Evolutionary conservation across 345 rosid species (phyloP).

Genomic region (Luvunga scandens): DNA sequence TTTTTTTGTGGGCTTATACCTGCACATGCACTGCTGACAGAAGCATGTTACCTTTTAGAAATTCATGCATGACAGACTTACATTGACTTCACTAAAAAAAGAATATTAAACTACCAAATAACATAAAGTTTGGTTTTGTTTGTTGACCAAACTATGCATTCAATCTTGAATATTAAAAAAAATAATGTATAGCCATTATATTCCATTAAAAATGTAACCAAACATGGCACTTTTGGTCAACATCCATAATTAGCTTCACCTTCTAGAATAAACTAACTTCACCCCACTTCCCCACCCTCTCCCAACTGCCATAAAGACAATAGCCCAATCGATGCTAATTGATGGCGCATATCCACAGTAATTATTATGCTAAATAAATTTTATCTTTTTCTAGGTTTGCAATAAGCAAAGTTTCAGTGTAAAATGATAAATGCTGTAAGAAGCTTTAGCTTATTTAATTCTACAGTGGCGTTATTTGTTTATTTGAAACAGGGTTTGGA

Average conservation of each 20-base stretch:
- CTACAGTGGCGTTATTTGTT: too few species aligned
- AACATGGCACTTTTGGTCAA: slow-evolving; percentile 33
- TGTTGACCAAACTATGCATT: slow-evolving; percentile 51
- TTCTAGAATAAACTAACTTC: slow-evolving; percentile 24
- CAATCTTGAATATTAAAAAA: slow-evolving; percentile 10
- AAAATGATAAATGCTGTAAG: neutral
- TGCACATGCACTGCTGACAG: slow-evolving; percentile 72
- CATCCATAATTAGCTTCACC: slow-evolving; percentile 42
- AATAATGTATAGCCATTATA: slow-evolving; percentile 14
- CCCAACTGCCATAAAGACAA: slow-evolving; percentile 40
- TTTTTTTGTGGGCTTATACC: slow-evolving; percentile 1
- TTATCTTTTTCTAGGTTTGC: neutral
- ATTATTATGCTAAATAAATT: neutral
- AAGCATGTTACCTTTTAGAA: slow-evolving; percentile 63
- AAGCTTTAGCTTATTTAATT: neutral
- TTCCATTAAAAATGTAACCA: slow-evolving; percentile 27
- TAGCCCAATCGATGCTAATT: slow-evolving; percentile 3
- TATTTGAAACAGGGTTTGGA: too few species aligned
- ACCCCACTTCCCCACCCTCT: slow-evolving; percentile 36
- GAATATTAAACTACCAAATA: slow-evolving; percentile 18
- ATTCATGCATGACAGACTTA: slow-evolving; percentile 47
- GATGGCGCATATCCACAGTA: neutral
- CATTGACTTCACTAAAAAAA: slow-evolving; percentile 40
- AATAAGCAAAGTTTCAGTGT: neutral
- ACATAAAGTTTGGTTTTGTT: slow-evolving; percentile 28